These are phyloP conservation scores for Entelexis paramagnoliae DNA, from an alignment of 1,139 yeast species.

Conservation along the genomic window DNA sequence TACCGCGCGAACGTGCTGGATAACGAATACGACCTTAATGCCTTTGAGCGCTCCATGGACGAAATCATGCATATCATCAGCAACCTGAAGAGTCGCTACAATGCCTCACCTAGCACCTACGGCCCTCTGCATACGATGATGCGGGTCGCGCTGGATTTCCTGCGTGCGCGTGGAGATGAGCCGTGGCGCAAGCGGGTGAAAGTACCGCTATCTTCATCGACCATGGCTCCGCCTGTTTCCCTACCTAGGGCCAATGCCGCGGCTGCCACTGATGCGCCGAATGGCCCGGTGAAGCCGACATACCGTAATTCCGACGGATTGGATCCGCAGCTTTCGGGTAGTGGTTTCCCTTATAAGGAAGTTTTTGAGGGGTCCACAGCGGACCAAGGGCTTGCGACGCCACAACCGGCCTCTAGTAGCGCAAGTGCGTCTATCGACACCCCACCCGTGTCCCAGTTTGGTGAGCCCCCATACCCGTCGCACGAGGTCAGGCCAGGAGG, in stretches of 20 bases:
- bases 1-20: conserved; percentile 54
- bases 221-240: too few relatives aligned
- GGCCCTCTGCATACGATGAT: neutral
- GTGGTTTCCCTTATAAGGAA: too few relatives aligned
- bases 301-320: too few relatives aligned
- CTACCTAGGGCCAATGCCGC: too few relatives aligned
- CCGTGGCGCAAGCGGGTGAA: neutral
- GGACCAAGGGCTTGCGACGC: too few relatives aligned
- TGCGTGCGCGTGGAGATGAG: neutral
- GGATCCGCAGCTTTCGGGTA: too few relatives aligned
- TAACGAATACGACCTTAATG: conserved; percentile 38
- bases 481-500: too few relatives aligned
- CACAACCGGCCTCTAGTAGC: too few relatives aligned
- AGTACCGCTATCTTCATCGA: neutral
- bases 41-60: conserved; percentile 46
- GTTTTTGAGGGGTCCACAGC: too few relatives aligned
- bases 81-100: conserved; percentile 42
- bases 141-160: neutral
- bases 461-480: neutral
- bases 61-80: conserved; percentile 53
- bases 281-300: too few relatives aligned
- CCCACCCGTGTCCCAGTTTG: neutral
- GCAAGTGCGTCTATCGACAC: neutral
- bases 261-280: too few relatives aligned
- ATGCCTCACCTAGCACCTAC: neutral